Evolutionary conservation across 108 stramenopile genomes (phyloP).

Genomic region (Pseudonitzschia pungens): DNA sequence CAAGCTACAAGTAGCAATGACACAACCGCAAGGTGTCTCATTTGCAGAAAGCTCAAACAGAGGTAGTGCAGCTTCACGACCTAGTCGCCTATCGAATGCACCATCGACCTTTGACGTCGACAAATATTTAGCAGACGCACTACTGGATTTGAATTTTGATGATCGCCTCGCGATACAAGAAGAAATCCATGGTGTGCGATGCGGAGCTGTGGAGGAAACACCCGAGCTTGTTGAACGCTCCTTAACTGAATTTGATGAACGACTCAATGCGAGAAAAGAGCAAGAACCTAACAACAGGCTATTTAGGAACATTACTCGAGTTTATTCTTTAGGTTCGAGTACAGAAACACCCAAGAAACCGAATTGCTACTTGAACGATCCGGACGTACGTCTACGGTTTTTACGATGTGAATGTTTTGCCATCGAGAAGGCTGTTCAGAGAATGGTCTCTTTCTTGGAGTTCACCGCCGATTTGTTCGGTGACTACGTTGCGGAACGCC

Average conservation of each 20-base stretch:
- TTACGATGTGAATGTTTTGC: slow-evolving; percentile 9
- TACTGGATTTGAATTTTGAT: not conserved
- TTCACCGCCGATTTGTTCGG: slow-evolving; percentile 23
- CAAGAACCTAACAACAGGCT: not conserved
- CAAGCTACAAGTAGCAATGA: no score
- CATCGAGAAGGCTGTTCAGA: slow-evolving; percentile 2
- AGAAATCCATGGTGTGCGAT: slow-evolving; percentile 17
- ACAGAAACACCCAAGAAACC: not conserved
- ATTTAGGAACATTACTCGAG: not conserved
- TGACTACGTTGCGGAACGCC: not conserved
- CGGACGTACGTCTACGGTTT: slow-evolving; percentile 11
- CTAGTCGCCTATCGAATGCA: not conserved
- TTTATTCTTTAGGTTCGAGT: not conserved
- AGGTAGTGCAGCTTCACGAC: not conserved
- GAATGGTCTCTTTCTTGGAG: slow-evolving; percentile 18
- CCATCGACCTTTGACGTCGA: not conserved
- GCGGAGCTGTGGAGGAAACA: slow-evolving; percentile 5
- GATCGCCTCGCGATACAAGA: slow-evolving; percentile 7
- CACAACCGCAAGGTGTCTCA: no score
- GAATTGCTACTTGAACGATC: slow-evolving; percentile 7
- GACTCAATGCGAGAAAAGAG: slow-evolving; percentile 2
- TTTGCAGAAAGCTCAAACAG: no score
- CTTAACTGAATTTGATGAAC: not conserved
- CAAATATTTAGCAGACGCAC: not conserved
- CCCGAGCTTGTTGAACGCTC: not conserved